Conservation (phyloP, 352 stramenopile genomes). For the Pythium phragmitis region DNA sequence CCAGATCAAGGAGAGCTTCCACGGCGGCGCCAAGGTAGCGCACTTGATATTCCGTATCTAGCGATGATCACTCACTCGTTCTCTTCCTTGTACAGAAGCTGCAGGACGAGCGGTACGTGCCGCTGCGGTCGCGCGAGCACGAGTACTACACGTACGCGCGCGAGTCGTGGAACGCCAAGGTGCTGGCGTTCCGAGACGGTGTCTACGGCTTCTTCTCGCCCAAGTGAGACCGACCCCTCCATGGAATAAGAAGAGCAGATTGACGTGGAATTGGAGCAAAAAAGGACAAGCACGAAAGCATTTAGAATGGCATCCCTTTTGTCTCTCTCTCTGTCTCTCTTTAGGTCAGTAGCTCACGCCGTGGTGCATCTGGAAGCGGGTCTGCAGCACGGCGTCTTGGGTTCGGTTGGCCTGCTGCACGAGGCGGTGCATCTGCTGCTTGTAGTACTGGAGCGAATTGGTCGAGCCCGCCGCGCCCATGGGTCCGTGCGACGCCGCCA, state of each 20-base stretch:
- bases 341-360: conserved; percentile 25
- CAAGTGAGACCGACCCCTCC: conserved; percentile 26
- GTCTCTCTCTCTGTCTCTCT: not conserved
- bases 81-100: not conserved
- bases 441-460: conserved; percentile 47
- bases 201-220: conserved; percentile 49
- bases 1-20: conserved; percentile 64
- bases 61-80: not conserved
- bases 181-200: conserved; percentile 61
- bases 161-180: conserved; percentile 69
- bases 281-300: too few relatives aligned
- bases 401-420: conserved; percentile 68
- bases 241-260: not conserved
- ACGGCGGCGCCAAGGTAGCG: conserved; percentile 33
- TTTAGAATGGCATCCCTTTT: not conserved
- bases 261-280: too few relatives aligned
- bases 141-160: conserved; percentile 81
- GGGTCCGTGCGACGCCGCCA: conserved; percentile 3
- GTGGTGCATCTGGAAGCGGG: conserved; percentile 15
- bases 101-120: conserved; percentile 55
- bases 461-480: conserved; percentile 8
- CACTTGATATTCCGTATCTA: not conserved
- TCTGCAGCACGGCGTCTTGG: conserved; percentile 66
- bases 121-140: conserved; percentile 68
- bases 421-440: conserved; percentile 66